A percentile compares a stretch with the other conserved stretches of the same genome.
Evolutionary conservation across 2,329 filamentous ascomycete species (phyloP).

Genomic region (Arthrinium phaeospermum): DNA sequence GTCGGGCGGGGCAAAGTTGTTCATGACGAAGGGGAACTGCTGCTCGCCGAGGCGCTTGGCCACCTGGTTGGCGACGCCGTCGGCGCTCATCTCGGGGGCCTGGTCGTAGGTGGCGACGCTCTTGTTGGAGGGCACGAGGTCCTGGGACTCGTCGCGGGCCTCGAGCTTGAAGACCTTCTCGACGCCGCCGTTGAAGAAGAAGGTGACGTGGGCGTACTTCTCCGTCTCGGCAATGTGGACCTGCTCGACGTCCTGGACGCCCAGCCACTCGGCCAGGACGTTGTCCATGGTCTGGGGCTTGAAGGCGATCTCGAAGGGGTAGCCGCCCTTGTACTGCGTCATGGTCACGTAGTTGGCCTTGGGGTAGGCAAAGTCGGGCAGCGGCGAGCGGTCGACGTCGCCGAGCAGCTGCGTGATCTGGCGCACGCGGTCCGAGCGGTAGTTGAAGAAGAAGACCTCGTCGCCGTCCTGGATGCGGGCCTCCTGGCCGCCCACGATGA

Average conservation of each 20-base stretch:
- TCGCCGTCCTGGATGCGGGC: slow-evolving; percentile 88
- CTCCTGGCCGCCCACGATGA: slow-evolving; percentile 89
- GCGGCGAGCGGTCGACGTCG: slow-evolving; percentile 87
- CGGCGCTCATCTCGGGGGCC: slow-evolving; percentile 94
- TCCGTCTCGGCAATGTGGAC: slow-evolving; percentile 98
- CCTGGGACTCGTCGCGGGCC: slow-evolving; percentile 80
- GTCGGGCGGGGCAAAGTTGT: slow-evolving; percentile 99
- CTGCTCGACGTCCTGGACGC: slow-evolving; percentile 87
- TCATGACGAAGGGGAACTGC: slow-evolving; percentile 97
- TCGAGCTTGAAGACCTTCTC: slow-evolving; percentile 96
- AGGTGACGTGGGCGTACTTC: slow-evolving; percentile 99
- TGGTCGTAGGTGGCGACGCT: slow-evolving; percentile 91
- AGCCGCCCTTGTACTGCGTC: slow-evolving; percentile 98
- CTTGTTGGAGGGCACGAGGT: slow-evolving; percentile 86
- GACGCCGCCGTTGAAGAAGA: slow-evolving; percentile 99
- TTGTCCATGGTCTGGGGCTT: slow-evolving; percentile 95
- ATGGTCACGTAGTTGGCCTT: slow-evolving; percentile 94
- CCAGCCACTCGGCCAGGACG: slow-evolving; percentile 96
- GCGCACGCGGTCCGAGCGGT: slow-evolving; percentile 95
- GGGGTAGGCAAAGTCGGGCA: slow-evolving; percentile 91
- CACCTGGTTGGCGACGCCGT: slow-evolving; percentile 86
- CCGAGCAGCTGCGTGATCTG: slow-evolving; percentile 96
- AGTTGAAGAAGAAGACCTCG: slow-evolving; percentile 99
- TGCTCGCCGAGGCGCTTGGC: slow-evolving; percentile 83
- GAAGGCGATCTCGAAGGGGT: slow-evolving; percentile 90